Evolutionary conservation across 2,329 filamentous ascomycete species (phyloP), one percentile per base, ranked within the genome.

Genomic region (Aureobasidium sp.): DNA sequence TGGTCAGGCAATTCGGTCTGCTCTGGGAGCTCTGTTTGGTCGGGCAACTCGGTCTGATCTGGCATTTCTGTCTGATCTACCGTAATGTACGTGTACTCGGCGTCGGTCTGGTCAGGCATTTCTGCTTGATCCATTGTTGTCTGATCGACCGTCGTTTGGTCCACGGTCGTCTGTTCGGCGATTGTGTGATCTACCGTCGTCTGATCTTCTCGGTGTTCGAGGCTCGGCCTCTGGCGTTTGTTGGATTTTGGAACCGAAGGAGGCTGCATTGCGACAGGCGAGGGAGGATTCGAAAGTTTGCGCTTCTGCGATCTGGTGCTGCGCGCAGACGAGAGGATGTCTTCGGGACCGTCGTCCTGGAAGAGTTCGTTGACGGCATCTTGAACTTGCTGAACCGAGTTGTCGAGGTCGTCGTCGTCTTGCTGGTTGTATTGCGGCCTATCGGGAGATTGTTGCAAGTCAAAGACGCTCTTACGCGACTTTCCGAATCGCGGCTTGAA

Each of bases 401-500:
- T 39, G 45, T 62, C 54, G 37, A 62, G 29, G 33, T 63, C 62
- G 57, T 60, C 54, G 48, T 49, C 62, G 15, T 60, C 45, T 44
- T 52, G 24, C 27, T 44, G 45, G 17, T 52, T 39, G 27, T 33
- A 24, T 6, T 50, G 22, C 5, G 22, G 33, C 14, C 17, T 50
- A 47, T 15, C 39, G 11, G 57, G 57, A 27, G 57, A 60, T 37
- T 50, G 37, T 31, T 60, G 57, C 24, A 64, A 17, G 15, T 63
- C 53, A 33, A 64, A 64, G 14, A 63, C 62, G 44, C 63, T 66
- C 64, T 66, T 66, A 45, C 64, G 60, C 48, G 54, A 48, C 50
- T 53, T 62, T 33, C 49, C 56, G 19, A 59, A 59, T 6, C 60
- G 44, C 24, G 70, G 69, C 64, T 70, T 70, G 65, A 73, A 72